phyloP scores from a whole-genome alignment of 768 basidiomycete species.

The Hypsizygus marmoreus region DNA sequence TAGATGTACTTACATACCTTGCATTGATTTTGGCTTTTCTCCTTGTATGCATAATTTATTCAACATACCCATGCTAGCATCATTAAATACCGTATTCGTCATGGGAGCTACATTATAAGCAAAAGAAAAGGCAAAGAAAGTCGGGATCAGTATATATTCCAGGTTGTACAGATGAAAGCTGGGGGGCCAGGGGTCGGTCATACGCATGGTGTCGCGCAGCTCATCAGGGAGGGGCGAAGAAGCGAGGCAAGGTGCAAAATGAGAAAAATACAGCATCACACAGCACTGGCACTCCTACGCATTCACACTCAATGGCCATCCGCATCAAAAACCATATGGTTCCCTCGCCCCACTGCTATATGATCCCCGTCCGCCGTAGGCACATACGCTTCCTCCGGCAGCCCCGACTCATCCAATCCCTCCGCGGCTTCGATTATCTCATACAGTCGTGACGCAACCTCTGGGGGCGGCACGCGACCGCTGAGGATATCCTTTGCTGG shows the following conservation, averaged over 20 bases:
- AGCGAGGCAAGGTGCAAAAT: neutral
- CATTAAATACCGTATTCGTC: no score
- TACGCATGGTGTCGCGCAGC: no score
- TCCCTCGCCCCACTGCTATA: slow-evolving; percentile 44
- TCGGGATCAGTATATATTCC: no score
- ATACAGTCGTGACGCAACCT: slow-evolving; percentile 89
- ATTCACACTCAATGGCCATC: slow-evolving; percentile 44
- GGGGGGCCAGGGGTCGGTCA: no score
- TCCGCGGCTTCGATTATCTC: slow-evolving; percentile 97
- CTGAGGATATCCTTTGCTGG: slow-evolving; percentile 90
- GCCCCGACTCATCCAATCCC: slow-evolving; percentile 82
- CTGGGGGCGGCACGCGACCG: slow-evolving; percentile 95
- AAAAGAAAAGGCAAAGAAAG: no score
- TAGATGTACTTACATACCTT: no score
- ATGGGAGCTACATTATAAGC: no score
- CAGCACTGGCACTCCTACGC: neutral
- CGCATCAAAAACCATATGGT: slow-evolving; percentile 77
- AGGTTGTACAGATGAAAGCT: no score
- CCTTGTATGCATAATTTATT: no score
- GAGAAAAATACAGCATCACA: neutral
- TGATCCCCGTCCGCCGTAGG: slow-evolving; percentile 67
- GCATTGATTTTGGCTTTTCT: no score
- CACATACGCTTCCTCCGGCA: slow-evolving; percentile 81
- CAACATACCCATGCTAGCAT: no score
- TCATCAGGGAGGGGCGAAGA: neutral